Conservation (phyloP, 306 rosid species). For the Cicer cuneatum region DNA sequence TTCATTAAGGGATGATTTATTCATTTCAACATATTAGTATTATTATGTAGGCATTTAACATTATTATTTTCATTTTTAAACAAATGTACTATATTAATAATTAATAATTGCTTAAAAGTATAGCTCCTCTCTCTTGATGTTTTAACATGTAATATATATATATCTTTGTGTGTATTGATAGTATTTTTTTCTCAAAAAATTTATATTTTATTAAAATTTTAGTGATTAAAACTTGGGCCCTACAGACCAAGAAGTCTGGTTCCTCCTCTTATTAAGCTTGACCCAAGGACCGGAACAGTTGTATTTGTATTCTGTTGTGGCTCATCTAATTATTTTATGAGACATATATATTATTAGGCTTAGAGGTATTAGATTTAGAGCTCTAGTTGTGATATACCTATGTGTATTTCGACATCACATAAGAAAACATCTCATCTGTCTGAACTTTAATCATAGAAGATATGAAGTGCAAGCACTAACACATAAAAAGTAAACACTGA, state of each 20-base stretch:
- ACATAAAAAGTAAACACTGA: not conserved
- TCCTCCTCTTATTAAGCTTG: not conserved
- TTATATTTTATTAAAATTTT: no score
- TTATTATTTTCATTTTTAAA: no score
- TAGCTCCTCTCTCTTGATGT: no score
- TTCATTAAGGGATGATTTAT: no score
- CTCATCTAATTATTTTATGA: not conserved
- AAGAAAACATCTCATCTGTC: not conserved
- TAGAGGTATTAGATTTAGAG: not conserved
- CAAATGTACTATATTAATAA: no score
- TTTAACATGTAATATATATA: no score
- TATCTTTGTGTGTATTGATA: no score
- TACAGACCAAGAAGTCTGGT: not conserved
- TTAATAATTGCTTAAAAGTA: no score
- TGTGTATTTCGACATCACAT: not conserved
- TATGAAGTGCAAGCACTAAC: slow-evolving; percentile 7
- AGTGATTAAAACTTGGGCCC: no score
- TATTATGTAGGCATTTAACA: no score
- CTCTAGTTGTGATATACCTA: not conserved
- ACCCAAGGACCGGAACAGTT: not conserved
- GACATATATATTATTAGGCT: not conserved
- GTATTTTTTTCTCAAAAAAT: no score
- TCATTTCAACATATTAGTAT: no score
- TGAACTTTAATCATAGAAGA: not conserved
- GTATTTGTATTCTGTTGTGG: not conserved